Base-by-base conservation (phyloP, 208 protist genomes). In the Herpetomonas tarakana region DNA sequence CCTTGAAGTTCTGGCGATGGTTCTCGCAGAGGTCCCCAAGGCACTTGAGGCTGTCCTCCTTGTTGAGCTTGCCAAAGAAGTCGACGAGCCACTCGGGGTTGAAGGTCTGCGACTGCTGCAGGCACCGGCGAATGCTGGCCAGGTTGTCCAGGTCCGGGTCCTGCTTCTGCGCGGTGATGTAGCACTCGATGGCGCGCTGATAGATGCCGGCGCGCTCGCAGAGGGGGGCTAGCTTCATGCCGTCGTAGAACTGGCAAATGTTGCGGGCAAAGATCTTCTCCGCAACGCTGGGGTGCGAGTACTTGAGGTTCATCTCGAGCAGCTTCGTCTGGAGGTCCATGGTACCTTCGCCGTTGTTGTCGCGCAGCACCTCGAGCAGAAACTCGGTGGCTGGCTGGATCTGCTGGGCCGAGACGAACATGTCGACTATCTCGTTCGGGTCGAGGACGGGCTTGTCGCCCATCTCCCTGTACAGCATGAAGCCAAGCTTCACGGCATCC, bases 261-360 rank as follows among this genome's bases (percentile, higher is more conserved):
- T 95, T 89, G 56, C 98, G 91, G 7, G 80, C 91, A 71, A 99
- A 92, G 49, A 99, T 99, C 57, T 97, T 96, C 72, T 99, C 98
- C 3, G 98, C 97, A 6, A 99, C 97, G 58, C 97, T 93, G 39
- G 98, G 96, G 21, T 93, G 87, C 16, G 94, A 97, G 58, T 94
- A 90, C 70, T 98, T 92, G n/a, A 99, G 76, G 76, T 99, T 99
- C 63, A 99, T 99, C 81, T 99, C 98, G 9, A 99, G 84, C 38
- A 99, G 85, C 60, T 98, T 98, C 9, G 99, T 99, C 84, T 99
- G 99, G 4, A 99, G 86, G 28, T 92, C 88, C 25, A 75, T 79
- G 14, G 85, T 98, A 47, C 92, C 83, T 69, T 97, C 94, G 51
- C 86, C 80, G 67, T 81, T 83, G 74, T 98, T 85, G 35, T 74